Evolutionary conservation across 768 basidiomycete genomes (phyloP), one percentile per base, ranked within the genome.

Genomic region (Tricholomella constricta): DNA sequence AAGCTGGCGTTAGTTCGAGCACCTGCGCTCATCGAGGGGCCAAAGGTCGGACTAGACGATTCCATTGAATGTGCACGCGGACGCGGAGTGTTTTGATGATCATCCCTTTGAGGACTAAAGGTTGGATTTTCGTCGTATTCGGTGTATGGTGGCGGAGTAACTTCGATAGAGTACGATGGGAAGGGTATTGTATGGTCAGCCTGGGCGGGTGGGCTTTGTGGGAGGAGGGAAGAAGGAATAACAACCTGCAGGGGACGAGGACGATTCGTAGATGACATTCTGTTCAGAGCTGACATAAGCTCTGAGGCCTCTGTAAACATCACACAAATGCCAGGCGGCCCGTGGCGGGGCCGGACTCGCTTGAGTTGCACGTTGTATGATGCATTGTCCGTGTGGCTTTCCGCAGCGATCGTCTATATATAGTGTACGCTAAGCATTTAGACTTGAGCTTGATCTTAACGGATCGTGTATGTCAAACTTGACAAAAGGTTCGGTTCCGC

Each of bases 11-110:
- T 52, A 6, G 60, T 57, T 4, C 53, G 41, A 5, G 54, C 55
- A 44, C 72, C 58, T n/a, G 67, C 68, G 58, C 75, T 80, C 25
- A 65, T 62, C 12, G 81, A 59, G 45, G 78, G 72, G 49, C 62
- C 70, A 29, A 70, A 66, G 22, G 68, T 64, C 53, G 53, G 67
- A 25, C 58, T 62, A 22, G 63, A 52, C 12, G 62, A 27, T 6
- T 68, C 59, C 40, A 72, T 64, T 2, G 77, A 77, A 19, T 64
- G 62, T 1, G 69, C 59, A 2, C 74, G 63, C 6, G 70, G 67
- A 17, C 74, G 61, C n/a, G 62, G 45, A 10, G 59, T 63, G 14
- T 62, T 50, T 54, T 40, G 34, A 35, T 66, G 50, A 41, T 67
- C 68, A 45, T 70, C 69, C 72, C 71, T 78, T 52, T 73, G 64